phyloP scores from a whole-genome alignment of 139 green algal genomes.

The Spirogloea muscicola region DNA sequence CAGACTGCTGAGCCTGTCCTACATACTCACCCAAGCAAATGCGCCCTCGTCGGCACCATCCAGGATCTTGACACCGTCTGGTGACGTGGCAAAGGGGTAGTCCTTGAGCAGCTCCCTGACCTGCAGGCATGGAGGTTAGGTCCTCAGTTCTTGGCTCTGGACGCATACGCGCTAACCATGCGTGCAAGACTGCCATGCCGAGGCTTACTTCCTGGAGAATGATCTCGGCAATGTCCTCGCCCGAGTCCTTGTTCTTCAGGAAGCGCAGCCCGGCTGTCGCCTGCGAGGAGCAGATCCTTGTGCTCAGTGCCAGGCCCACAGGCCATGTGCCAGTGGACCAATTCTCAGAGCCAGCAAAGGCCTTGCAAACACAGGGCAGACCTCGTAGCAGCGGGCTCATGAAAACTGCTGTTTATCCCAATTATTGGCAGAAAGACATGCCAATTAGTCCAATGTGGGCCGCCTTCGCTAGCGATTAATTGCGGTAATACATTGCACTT shows the following conservation, averaged over 20 bases:
- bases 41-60: slow-evolving; percentile 86
- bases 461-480: too few relatives aligned
- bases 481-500: neutral
- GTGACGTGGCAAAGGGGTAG: slow-evolving; percentile 67
- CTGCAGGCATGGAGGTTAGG: slow-evolving; percentile 16
- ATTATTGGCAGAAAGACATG: too few relatives aligned
- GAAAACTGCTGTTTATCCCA: too few relatives aligned
- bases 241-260: slow-evolving; percentile 76
- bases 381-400: too few relatives aligned
- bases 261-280: slow-evolving; percentile 93
- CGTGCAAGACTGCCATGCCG: neutral
- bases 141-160: neutral
- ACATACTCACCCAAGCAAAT: slow-evolving; percentile 82
- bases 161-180: neutral
- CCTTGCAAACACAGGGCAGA: too few relatives aligned
- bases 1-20: neutral
- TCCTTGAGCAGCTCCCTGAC: slow-evolving; percentile 50
- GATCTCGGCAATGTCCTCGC: slow-evolving; percentile 75
- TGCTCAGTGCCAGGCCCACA: neutral
- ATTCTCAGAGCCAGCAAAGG: too few relatives aligned
- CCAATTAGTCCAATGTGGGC: too few relatives aligned
- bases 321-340: too few relatives aligned
- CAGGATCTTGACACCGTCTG: slow-evolving; percentile 61
- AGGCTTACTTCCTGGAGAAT: slow-evolving; percentile 75
- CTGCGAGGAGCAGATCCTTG: slow-evolving; percentile 56